Evolutionary conservation across 1,139 yeast genomes (phyloP).

Genomic region (Blastobotrys buckinghamii): DNA sequence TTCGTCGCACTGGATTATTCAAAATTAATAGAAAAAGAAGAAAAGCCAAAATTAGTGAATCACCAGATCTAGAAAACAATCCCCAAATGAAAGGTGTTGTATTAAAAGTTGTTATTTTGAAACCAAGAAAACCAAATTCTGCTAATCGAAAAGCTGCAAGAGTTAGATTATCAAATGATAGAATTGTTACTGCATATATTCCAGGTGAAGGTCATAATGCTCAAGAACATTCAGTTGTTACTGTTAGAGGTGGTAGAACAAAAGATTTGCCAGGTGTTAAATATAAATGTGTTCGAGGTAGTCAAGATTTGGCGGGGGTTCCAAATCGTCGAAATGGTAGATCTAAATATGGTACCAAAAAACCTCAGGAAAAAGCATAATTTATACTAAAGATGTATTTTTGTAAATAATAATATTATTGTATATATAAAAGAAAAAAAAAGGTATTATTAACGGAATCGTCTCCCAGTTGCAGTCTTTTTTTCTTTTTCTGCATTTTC

Average conservation of each 20-base stretch:
- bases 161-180: conserved; percentile 88
- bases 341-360: conserved; percentile 87
- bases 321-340: conserved; percentile 88
- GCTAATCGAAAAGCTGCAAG: conserved; percentile 97
- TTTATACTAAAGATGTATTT: background rate
- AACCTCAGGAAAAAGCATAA: conserved; percentile 4
- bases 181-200: conserved; percentile 83
- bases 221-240: conserved; percentile 95
- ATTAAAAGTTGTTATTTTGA: conserved; percentile 86
- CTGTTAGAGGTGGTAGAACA: conserved; percentile 94
- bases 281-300: conserved; percentile 91
- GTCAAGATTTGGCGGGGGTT: conserved; percentile 89
- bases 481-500: conserved; percentile 80
- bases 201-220: conserved; percentile 99
- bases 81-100: conserved; percentile 94
- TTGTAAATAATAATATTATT: background rate
- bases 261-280: conserved; percentile 99
- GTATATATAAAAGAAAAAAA: background rate
- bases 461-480: conserved; percentile 79
- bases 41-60: conserved; percentile 50
- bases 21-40: conserved; percentile 32
- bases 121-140: conserved; percentile 97
- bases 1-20: conserved; percentile 29
- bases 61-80: conserved; percentile 76
- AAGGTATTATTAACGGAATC: conserved; percentile 43